These are phyloP conservation scores for Exidia glandulosa DNA, from an alignment of 768 basidiomycete species.

Conservation along the genomic window DNA sequence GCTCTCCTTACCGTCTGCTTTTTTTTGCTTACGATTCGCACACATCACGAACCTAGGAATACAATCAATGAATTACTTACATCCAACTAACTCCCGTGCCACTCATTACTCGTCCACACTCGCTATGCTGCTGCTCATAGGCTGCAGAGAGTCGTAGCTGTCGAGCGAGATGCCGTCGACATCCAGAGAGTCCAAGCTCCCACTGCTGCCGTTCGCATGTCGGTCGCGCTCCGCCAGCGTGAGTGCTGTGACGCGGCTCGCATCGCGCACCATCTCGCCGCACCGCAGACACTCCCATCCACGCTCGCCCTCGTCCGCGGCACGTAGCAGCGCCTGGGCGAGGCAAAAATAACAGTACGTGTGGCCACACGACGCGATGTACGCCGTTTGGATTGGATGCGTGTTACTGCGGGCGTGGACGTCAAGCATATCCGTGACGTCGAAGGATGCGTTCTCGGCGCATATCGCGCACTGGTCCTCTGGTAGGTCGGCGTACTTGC, in stretches of 20 bases:
- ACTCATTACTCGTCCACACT: too few relatives aligned
- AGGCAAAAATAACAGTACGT: conserved; percentile 92
- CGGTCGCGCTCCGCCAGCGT: conserved; percentile 28
- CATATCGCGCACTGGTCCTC: conserved; percentile 84
- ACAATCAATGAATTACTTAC: too few relatives aligned
- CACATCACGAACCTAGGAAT: too few relatives aligned
- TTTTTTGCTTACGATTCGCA: too few relatives aligned
- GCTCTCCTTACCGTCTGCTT: too few relatives aligned
- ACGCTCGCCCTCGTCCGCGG: conserved; percentile 49
- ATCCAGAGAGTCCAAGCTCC: conserved; percentile 27
- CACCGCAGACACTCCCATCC: conserved; percentile 85
- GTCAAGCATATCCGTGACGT: conserved; percentile 17
- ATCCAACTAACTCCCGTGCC: too few relatives aligned
- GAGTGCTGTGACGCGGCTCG: conserved; percentile 38
- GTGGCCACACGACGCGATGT: conserved; percentile 74
- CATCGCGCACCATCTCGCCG: conserved; percentile 48
- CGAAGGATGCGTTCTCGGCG: conserved; percentile 59
- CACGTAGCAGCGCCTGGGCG: conserved; percentile 66
- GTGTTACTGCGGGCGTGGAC: conserved; percentile 7
- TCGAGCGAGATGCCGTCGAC: conserved; percentile 52
- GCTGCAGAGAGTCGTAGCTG: conserved; percentile 5
- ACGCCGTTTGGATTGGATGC: conserved; percentile 73
- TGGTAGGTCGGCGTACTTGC: conserved; percentile 62
- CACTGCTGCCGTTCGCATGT: conserved; percentile 27
- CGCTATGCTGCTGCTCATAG: background rate